Evolutionary conservation across 352 stramenopile genomes (phyloP).

Genomic region (Phytopythium cucurbitacearum): DNA sequence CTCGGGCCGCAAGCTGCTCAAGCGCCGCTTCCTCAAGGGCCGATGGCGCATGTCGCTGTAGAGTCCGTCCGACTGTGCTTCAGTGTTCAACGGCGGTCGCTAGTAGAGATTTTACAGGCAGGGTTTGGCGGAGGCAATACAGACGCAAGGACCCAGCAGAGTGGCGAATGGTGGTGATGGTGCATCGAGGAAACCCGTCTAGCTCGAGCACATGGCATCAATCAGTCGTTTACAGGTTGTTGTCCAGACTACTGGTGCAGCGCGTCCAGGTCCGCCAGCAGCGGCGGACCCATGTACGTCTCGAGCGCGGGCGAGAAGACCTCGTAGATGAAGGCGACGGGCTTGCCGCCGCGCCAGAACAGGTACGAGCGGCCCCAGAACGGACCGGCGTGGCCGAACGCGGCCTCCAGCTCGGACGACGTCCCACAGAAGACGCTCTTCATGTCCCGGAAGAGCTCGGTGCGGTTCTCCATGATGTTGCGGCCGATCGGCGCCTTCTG

Average conservation of each 20-base stretch:
- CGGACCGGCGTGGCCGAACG: conserved; percentile 58
- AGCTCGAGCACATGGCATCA: no score
- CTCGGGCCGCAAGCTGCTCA: conserved; percentile 73
- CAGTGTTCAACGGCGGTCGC: neutral
- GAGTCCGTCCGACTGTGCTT: conserved; percentile 6
- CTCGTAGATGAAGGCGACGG: conserved; percentile 87
- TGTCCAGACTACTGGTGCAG: neutral
- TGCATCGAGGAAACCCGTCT: no score
- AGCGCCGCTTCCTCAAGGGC: conserved; percentile 76
- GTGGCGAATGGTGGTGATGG: no score
- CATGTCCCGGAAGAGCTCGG: conserved; percentile 85
- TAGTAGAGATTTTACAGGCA: neutral
- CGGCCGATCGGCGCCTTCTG: conserved; percentile 78
- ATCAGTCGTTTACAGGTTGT: neutral
- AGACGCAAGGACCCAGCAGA: no score
- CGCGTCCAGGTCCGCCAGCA: conserved; percentile 13
- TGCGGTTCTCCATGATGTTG: conserved; percentile 80
- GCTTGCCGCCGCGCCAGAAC: conserved; percentile 76
- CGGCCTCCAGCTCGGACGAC: conserved; percentile 45
- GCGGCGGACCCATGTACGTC: conserved; percentile 74
- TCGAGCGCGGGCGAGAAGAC: conserved; percentile 79
- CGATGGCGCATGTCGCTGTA: conserved; percentile 85
- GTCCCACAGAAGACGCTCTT: conserved; percentile 71
- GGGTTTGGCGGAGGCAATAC: neutral
- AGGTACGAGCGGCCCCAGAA: conserved; percentile 86